phyloP scores from a whole-genome alignment of 805 yeast genomes.

The Candida peoriensis region DNA sequence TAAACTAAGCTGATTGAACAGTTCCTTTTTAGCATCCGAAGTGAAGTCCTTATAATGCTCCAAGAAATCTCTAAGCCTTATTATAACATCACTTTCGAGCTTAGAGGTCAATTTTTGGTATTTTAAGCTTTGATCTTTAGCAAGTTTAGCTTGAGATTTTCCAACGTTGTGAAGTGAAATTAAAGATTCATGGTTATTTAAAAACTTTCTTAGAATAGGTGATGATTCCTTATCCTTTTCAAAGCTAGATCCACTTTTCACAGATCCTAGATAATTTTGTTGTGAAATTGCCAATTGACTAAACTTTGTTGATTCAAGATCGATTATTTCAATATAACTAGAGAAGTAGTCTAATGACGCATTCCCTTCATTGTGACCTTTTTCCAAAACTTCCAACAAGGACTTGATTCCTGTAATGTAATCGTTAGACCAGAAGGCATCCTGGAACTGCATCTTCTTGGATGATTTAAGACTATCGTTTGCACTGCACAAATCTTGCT shows the following conservation, averaged over 20 bases:
- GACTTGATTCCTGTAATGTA: slow-evolving; percentile 25
- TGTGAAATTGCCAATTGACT: slow-evolving; percentile 6
- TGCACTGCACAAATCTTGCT: too few relatives aligned
- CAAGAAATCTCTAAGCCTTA: slow-evolving; percentile 17
- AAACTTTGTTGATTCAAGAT: slow-evolving; percentile 10
- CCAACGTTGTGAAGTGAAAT: background rate
- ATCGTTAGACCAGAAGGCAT: slow-evolving; percentile 29
- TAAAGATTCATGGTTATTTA: background rate
- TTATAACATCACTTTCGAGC: slow-evolving; percentile 13
- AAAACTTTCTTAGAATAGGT: background rate
- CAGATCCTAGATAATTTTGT: slow-evolving; percentile 4
- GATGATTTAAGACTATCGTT: too few relatives aligned
- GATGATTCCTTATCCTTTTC: too few relatives aligned
- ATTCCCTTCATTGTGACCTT: slow-evolving; percentile 16
- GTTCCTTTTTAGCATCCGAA: slow-evolving; percentile 4
- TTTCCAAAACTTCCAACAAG: slow-evolving; percentile 15
- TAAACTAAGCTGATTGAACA: slow-evolving; percentile 8
- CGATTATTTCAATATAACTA: slow-evolving; percentile 16
- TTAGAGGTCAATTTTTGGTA: slow-evolving; percentile 6
- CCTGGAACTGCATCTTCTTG: slow-evolving; percentile 8
- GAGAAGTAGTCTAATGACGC: slow-evolving; percentile 16
- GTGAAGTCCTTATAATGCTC: slow-evolving; percentile 18
- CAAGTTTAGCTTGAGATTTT: background rate
- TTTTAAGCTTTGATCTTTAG: background rate
- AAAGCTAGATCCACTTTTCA: too few relatives aligned